phyloP scores from a whole-genome alignment of 176 grass and related monocot species.

The Metroxylon sagu region DNA sequence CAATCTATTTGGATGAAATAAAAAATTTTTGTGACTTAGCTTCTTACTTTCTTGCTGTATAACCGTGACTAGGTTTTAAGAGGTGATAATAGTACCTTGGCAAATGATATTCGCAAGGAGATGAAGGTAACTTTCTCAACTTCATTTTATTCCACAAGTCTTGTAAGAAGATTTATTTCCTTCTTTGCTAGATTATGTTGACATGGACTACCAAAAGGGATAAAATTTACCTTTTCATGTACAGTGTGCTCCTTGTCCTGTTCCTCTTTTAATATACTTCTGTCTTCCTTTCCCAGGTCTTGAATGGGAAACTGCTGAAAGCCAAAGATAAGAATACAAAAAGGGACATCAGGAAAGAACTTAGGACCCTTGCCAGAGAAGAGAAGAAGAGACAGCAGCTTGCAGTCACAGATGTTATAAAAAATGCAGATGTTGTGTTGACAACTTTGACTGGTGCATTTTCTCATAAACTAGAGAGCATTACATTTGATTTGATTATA shows the following conservation, averaged over 20 bases:
- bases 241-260: constrained; percentile 1
- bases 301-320: constrained; percentile 89
- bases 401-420: constrained; percentile 85
- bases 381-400: constrained; percentile 84
- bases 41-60: no score
- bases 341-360: constrained; percentile 93
- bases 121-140: constrained; percentile 50
- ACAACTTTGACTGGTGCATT: constrained; percentile 92
- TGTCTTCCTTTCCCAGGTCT: constrained; percentile 21
- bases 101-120: constrained; percentile 96
- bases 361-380: constrained; percentile 81
- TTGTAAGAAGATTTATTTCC: background rate
- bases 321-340: constrained; percentile 78
- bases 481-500: constrained; percentile 85
- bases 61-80: constrained; percentile 53
- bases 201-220: background rate
- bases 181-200: background rate
- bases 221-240: background rate
- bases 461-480: constrained; percentile 62
- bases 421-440: constrained; percentile 83
- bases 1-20: no score
- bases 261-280: background rate
- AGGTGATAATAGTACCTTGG: constrained; percentile 93
- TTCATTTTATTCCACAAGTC: constrained; percentile 1
- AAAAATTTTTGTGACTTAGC: no score